Conservation (phyloP, 2,329 filamentous ascomycete genomes). For the Phialophora expanda region DNA sequence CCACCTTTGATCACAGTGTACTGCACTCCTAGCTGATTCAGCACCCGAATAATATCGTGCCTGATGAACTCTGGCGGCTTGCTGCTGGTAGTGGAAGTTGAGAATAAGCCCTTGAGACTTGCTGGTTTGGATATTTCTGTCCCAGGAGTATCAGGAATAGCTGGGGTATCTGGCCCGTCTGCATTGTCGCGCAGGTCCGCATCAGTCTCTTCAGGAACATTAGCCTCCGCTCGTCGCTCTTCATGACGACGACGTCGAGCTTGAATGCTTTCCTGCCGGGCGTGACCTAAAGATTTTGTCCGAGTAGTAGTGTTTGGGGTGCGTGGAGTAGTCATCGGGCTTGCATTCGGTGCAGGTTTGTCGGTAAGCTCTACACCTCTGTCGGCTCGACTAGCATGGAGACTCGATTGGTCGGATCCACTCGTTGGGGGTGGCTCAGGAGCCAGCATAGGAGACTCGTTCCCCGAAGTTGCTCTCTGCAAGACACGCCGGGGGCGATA, state of each 20-base stretch:
- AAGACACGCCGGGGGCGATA: constrained; percentile 68
- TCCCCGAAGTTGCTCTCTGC: constrained; percentile 60
- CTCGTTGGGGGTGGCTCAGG: constrained; percentile 76
- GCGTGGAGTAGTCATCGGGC: constrained; percentile 59
- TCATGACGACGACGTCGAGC: constrained; percentile 77
- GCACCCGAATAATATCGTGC: constrained; percentile 84
- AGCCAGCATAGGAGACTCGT: constrained; percentile 54
- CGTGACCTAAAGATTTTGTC: constrained; percentile 87
- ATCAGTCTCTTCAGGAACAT: constrained; percentile 90
- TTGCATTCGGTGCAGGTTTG: constrained; percentile 58
- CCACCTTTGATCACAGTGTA: constrained; percentile 92
- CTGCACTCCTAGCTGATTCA: constrained; percentile 86
- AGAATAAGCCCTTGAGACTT: constrained; percentile 94
- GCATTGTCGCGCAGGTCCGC: constrained; percentile 69
- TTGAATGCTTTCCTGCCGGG: constrained; percentile 89
- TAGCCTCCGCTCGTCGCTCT: constrained; percentile 66
- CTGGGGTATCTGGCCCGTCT: constrained; percentile 56
- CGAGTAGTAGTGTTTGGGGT: constrained; percentile 68
- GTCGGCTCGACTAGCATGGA: constrained; percentile 51
- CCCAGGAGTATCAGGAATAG: constrained; percentile 56
- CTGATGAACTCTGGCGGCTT: constrained; percentile 87
- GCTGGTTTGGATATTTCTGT: constrained; percentile 86
- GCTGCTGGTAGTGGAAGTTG: constrained; percentile 92
- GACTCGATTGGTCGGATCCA: constrained; percentile 75
- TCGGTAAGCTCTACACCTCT: constrained; percentile 50